Conservation (phyloP, 2,329 filamentous ascomycete genomes). For the Endothia cerciana region DNA sequence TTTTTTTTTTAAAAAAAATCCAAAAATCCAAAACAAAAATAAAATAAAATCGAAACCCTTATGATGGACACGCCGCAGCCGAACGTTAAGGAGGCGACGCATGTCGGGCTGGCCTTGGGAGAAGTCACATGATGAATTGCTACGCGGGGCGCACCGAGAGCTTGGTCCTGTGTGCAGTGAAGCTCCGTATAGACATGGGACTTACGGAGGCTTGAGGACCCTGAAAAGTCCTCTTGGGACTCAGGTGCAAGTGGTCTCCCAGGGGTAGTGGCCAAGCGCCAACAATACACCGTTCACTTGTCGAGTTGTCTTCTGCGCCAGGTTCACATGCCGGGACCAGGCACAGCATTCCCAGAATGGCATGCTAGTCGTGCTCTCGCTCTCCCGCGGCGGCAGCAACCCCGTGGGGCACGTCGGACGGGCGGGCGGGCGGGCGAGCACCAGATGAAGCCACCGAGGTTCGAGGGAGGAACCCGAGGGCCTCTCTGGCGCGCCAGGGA, state of each 20-base stretch:
- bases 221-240: background rate
- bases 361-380: background rate
- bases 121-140: background rate
- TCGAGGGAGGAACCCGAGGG: background rate
- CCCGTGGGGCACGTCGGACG: too few species aligned
- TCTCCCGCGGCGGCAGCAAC: too few species aligned
- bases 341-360: background rate
- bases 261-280: background rate
- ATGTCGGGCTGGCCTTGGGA: background rate
- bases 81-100: background rate
- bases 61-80: background rate
- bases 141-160: background rate
- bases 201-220: background rate
- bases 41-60: background rate
- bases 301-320: background rate
- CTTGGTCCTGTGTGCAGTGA: background rate
- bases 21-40: too few species aligned
- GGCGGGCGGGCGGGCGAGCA: background rate
- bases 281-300: background rate
- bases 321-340: background rate
- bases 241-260: too few species aligned
- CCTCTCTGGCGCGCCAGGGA: background rate
- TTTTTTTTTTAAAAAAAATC: too few species aligned
- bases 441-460: background rate
- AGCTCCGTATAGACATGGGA: background rate